These are phyloP conservation scores for Tothia fuscella DNA, from an alignment of 2,329 filamentous ascomycete genomes.

Conservation along the genomic window DNA sequence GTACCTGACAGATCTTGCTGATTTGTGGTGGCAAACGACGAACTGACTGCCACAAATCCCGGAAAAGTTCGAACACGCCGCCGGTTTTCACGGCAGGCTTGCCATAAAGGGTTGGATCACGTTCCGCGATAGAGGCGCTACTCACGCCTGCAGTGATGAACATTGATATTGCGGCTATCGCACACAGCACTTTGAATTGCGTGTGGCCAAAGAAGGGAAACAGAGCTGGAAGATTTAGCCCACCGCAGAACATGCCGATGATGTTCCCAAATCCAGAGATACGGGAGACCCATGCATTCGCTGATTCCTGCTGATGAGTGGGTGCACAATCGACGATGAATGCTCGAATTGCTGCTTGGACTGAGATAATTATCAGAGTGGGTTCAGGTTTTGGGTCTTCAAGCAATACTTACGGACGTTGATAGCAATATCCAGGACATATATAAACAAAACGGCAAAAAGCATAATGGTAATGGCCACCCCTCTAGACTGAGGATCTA, in stretches of 20 bases:
- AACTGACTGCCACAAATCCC: slow-evolving; percentile 63
- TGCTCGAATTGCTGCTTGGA: slow-evolving; percentile 82
- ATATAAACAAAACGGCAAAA: slow-evolving; percentile 75
- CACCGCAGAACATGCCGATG: slow-evolving; percentile 77
- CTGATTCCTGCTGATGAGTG: slow-evolving; percentile 82
- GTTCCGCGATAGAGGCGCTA: slow-evolving; percentile 57
- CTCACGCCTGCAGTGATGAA: slow-evolving; percentile 58
- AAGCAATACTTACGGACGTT: slow-evolving; percentile 58
- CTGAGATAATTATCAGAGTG: slow-evolving; percentile 27
- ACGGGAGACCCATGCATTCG: slow-evolving; percentile 88
- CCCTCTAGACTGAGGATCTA: slow-evolving; percentile 49
- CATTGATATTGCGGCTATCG: slow-evolving; percentile 68
- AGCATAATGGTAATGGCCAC: slow-evolving; percentile 59
- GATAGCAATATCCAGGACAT: slow-evolving; percentile 85
- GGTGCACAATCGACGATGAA: slow-evolving; percentile 92
- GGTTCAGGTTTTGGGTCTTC: neutral
- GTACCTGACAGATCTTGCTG: slow-evolving; percentile 55
- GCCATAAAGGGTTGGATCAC: slow-evolving; percentile 65
- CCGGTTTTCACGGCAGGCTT: slow-evolving; percentile 46
- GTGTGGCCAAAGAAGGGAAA: slow-evolving; percentile 73
- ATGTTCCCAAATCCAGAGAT: slow-evolving; percentile 84
- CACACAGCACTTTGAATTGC: slow-evolving; percentile 88
- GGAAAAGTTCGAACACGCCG: slow-evolving; percentile 69
- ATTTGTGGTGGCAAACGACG: slow-evolving; percentile 71
- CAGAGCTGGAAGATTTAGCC: slow-evolving; percentile 61